phyloP scores from a whole-genome alignment of 805 yeast genomes.

The Saccharomycopsis fermentans region DNA sequence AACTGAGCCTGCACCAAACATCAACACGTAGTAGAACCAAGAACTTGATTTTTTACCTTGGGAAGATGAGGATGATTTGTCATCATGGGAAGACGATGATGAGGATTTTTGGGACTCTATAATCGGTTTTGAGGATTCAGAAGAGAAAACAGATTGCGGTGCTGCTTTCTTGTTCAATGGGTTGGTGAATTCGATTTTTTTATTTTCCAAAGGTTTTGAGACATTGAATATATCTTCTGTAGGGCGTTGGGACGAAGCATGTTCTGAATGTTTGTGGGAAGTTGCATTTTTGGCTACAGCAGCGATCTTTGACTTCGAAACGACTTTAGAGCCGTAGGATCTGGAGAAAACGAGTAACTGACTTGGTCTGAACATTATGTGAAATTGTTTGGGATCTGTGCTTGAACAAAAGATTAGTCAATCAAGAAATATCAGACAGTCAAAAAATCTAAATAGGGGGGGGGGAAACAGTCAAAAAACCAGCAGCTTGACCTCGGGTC shows the following conservation, averaged over 20 bases:
- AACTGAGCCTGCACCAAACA: slow-evolving; percentile 27
- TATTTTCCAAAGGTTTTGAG: background rate
- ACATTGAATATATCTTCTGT: background rate
- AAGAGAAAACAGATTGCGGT: too few relatives aligned
- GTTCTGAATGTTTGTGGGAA: background rate
- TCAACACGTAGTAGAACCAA: slow-evolving; percentile 19
- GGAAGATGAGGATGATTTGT: too few relatives aligned
- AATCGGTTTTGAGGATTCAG: too few relatives aligned
- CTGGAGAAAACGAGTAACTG: background rate
- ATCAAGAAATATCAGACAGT: too few relatives aligned
- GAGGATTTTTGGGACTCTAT: too few relatives aligned
- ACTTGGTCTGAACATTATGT: background rate
- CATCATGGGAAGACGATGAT: too few relatives aligned
- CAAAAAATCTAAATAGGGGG: too few relatives aligned
- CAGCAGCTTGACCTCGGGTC: too few relatives aligned
- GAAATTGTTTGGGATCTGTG: too few relatives aligned
- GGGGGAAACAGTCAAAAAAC: too few relatives aligned
- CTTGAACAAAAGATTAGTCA: too few relatives aligned
- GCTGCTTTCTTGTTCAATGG: background rate
- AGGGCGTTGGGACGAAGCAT: background rate
- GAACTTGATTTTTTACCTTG: background rate
- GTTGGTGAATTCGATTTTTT: background rate
- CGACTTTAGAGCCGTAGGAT: background rate
- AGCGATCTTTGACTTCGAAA: background rate
- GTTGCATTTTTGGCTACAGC: background rate